Conservation (phyloP, 179 eudicot genomes). For the Actinidia arguta region DNA sequence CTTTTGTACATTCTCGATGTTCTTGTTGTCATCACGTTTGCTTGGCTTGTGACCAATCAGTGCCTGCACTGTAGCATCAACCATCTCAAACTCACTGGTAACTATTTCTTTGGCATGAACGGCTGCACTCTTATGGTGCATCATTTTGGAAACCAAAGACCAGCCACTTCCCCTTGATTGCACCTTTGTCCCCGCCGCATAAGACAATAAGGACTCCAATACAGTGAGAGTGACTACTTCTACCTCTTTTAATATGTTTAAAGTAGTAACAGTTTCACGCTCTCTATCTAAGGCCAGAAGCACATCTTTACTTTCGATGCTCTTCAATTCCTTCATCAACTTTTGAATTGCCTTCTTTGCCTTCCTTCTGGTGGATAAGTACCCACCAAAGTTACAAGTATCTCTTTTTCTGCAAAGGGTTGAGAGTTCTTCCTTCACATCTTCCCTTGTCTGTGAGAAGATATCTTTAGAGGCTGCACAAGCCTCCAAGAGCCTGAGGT, state of each 20-base stretch:
- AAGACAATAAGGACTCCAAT: constrained; percentile 32
- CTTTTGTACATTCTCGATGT: constrained; percentile 29
- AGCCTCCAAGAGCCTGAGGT: constrained; percentile 40
- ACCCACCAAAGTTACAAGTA: constrained; percentile 27
- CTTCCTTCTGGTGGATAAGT: constrained; percentile 30
- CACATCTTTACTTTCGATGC: background rate
- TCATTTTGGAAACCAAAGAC: background rate
- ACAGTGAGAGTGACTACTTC: constrained; percentile 23
- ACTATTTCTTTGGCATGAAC: constrained; percentile 10
- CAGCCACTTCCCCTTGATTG: constrained; percentile 34
- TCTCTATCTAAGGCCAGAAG: background rate
- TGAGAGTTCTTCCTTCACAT: constrained; percentile 34
- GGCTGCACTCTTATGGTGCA: constrained; percentile 13
- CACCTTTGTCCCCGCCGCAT: constrained; percentile 24
- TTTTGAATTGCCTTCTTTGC: constrained; percentile 32
- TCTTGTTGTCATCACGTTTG: background rate
- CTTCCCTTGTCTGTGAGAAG: constrained; percentile 27
- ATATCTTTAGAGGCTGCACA: constrained; percentile 32
- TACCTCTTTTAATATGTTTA: constrained; percentile 31
- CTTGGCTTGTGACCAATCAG: constrained; percentile 28
- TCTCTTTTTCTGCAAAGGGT: constrained; percentile 32
- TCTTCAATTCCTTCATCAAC: constrained; percentile 29
- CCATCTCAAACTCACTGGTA: constrained; percentile 28
- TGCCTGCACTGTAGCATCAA: constrained; percentile 27
- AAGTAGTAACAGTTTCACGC: background rate